These are phyloP conservation scores for Macaranga tanarius DNA, from an alignment of 441 rosid species.

Conservation along the genomic window DNA sequence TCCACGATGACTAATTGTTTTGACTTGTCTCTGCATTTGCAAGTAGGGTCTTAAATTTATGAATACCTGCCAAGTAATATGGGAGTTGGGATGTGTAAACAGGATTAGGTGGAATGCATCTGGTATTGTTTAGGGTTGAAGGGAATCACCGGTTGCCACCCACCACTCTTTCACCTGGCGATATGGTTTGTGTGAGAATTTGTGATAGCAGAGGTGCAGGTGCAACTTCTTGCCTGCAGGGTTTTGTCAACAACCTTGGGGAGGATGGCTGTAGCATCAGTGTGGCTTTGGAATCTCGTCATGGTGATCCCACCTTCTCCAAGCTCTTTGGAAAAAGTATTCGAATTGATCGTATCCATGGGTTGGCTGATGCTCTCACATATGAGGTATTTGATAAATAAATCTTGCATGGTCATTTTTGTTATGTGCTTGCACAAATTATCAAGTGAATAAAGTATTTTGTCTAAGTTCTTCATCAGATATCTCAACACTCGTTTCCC, in stretches of 20 bases:
- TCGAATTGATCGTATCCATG: slow-evolving; percentile 89
- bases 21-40: slow-evolving; percentile 7
- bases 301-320: slow-evolving; percentile 95
- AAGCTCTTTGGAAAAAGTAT: slow-evolving; percentile 86
- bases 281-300: slow-evolving; percentile 91
- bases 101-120: slow-evolving; percentile 97
- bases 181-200: slow-evolving; percentile 91
- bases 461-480: neutral
- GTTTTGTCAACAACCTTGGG: slow-evolving; percentile 89
- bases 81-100: slow-evolving; percentile 29
- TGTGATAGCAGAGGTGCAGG: slow-evolving; percentile 89
- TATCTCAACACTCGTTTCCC: neutral
- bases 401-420: slow-evolving; percentile 1
- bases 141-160: slow-evolving; percentile 89
- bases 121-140: slow-evolving; percentile 80
- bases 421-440: neutral
- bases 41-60: neutral
- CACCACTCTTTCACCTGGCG: slow-evolving; percentile 93
- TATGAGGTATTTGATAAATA: slow-evolving; percentile 61
- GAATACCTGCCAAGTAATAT: slow-evolving; percentile 21
- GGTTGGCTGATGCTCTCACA: slow-evolving; percentile 86
- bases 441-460: neutral
- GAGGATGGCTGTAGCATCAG: slow-evolving; percentile 95
- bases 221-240: slow-evolving; percentile 84
- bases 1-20: slow-evolving; percentile 12